phyloP scores from a whole-genome alignment of 2,329 filamentous ascomycete genomes.

The Neofusicoccum ribis region DNA sequence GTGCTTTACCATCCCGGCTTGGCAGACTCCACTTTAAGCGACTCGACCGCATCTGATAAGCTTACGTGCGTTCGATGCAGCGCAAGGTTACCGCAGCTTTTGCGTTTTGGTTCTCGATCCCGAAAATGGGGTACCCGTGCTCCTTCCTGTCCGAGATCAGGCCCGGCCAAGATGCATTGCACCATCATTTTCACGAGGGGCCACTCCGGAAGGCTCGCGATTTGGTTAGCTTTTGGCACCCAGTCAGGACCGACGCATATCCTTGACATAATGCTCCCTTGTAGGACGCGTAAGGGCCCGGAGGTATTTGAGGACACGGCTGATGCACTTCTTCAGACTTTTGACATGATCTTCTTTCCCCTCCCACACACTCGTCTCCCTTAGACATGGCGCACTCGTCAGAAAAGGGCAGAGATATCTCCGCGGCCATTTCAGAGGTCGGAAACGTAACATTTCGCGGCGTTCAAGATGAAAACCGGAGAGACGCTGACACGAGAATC shows the following conservation, averaged over 20 bases:
- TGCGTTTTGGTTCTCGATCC: not conserved
- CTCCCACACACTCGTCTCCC: not conserved
- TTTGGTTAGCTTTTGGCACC: not conserved
- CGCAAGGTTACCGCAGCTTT: not conserved
- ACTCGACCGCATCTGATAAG: not conserved
- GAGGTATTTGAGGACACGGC: not conserved
- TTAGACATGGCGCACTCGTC: not conserved
- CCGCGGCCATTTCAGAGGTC: not conserved
- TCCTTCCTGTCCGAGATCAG: not conserved
- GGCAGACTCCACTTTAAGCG: not conserved
- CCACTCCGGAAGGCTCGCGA: not conserved
- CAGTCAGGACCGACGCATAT: not conserved
- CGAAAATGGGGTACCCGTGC: not conserved
- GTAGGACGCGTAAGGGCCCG: not conserved
- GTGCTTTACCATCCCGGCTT: not conserved
- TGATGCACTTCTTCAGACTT: not conserved
- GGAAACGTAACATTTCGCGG: too few species aligned
- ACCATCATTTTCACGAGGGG: not conserved
- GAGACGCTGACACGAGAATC: not conserved
- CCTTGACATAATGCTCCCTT: not conserved
- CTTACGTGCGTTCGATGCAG: not conserved
- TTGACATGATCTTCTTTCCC: not conserved
- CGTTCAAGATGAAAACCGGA: too few species aligned
- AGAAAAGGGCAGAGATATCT: not conserved
- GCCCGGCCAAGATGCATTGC: not conserved